Percentiles rank a stretch among this genome's conserved stretches.
These are phyloP conservation scores for Aspergillus mulundensis DNA, from an alignment of 495 filamentous ascomycete species.

Conservation along the genomic window DNA sequence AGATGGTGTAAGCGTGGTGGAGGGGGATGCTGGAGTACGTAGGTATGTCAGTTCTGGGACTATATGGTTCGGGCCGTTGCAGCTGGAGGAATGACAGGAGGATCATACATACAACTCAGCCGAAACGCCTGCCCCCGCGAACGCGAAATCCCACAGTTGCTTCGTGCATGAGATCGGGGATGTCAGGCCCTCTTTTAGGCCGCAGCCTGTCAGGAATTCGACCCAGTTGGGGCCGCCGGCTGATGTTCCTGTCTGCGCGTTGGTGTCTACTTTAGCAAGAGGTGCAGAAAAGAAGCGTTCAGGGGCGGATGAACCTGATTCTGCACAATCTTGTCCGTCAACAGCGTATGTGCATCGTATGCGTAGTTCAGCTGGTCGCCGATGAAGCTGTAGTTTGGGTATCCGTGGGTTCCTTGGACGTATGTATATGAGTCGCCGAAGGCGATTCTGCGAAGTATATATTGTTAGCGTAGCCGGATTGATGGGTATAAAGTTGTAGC, in stretches of 20 bases:
- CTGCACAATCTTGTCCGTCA: conserved; percentile 46
- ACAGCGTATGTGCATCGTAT: conserved; percentile 35
- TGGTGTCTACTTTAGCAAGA: too few species aligned
- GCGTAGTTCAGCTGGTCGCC: conserved; percentile 37
- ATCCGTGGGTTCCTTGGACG: conserved; percentile 47
- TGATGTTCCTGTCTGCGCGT: conserved; percentile 32
- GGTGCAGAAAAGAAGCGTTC: too few species aligned
- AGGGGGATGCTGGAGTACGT: conserved; percentile 29
- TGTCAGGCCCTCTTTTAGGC: conserved; percentile 29
- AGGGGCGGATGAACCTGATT: conserved; percentile 39
- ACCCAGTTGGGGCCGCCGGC: conserved; percentile 51
- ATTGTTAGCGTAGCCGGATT: not conserved
- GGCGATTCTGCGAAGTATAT: conserved; percentile 29
- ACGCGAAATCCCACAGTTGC: conserved; percentile 55
- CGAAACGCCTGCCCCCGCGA: conserved; percentile 49
- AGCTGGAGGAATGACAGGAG: too few species aligned
- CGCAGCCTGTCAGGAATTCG: conserved; percentile 45
- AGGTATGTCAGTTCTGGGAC: not conserved
- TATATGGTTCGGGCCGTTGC: too few species aligned
- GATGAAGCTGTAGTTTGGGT: conserved; percentile 48
- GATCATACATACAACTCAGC: conserved; percentile 28
- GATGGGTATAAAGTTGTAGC: too few species aligned
- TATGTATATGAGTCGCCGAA: conserved; percentile 56
- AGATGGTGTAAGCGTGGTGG: conserved; percentile 47
- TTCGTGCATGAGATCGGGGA: conserved; percentile 35